Percentiles rank a stretch among this genome's conserved stretches.
Conservation (phyloP, 148 eudicot genomes). For the Chenopodium berlandieri region DNA sequence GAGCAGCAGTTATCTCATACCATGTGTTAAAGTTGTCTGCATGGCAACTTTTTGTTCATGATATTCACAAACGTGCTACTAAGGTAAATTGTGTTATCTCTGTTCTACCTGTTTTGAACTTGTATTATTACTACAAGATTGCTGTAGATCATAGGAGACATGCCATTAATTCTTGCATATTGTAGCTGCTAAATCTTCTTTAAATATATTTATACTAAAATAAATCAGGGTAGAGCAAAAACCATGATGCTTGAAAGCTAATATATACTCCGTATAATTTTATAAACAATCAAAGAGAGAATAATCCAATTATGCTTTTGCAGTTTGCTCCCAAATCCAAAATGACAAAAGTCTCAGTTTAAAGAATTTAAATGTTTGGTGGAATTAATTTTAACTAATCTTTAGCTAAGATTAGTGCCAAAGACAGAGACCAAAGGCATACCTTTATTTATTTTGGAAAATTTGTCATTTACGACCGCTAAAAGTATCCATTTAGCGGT, state of each 20-base stretch:
- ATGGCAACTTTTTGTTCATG: slow-evolving; percentile 80
- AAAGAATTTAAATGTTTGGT: background rate
- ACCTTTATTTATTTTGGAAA: too few relatives aligned
- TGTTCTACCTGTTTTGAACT: background rate
- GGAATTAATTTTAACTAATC: background rate
- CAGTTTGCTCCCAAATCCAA: background rate
- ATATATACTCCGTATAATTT: background rate
- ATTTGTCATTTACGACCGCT: too few relatives aligned
- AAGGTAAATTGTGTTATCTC: slow-evolving; percentile 48
- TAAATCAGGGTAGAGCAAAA: background rate
- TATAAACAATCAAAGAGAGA: background rate
- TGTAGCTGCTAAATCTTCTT: background rate
- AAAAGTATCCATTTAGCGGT: too few relatives aligned
- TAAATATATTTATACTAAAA: background rate
- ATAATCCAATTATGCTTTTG: background rate
- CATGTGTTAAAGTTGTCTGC: slow-evolving; percentile 74
- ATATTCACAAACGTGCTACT: slow-evolving; percentile 59
- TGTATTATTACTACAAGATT: background rate
- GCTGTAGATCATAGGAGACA: background rate
- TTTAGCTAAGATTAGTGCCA: background rate
- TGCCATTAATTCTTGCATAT: background rate
- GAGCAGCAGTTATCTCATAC: slow-evolving; percentile 89
- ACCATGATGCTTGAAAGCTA: background rate
- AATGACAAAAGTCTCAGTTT: background rate
- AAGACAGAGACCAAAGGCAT: background rate